Evolutionary conservation across 352 stramenopile species (phyloP).

Genomic region (Thalassiosira livingstoniorum): DNA sequence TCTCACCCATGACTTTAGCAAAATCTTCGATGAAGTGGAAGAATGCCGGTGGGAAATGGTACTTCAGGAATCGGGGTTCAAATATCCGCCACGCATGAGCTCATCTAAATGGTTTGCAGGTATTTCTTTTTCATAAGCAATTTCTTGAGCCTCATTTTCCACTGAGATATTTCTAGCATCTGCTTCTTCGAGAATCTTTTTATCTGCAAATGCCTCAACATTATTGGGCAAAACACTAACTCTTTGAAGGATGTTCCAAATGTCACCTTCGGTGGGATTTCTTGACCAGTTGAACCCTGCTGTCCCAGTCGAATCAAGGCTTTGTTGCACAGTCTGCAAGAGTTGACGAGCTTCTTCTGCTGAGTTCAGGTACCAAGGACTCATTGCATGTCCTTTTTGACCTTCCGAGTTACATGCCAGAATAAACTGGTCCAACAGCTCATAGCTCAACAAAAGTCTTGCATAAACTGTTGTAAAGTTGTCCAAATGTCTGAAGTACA

Average conservation of each 20-base stretch:
- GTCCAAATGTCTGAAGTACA: conserved; percentile 16
- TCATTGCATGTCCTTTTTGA: neutral
- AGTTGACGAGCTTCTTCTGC: conserved; percentile 15
- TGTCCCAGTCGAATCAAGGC: neutral
- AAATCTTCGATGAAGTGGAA: too few species aligned
- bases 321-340: neutral
- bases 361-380: conserved; percentile 34
- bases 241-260: conserved; percentile 13
- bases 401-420: conserved; percentile 8
- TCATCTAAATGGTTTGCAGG: neutral
- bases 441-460: conserved; percentile 14
- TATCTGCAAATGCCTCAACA: conserved; percentile 16
- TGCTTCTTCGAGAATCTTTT: conserved; percentile 17
- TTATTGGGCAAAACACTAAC: neutral
- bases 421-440: conserved; percentile 28
- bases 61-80: too few species aligned
- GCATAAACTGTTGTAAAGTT: conserved; percentile 29
- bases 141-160: too few species aligned
- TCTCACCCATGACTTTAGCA: too few species aligned
- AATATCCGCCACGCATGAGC: too few species aligned
- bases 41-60: too few species aligned
- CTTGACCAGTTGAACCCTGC: conserved; percentile 24
- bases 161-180: too few species aligned
- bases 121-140: neutral
- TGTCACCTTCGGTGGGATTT: neutral